Evolutionary conservation across 1,284 basidiomycete species (phyloP).

Genomic region (Boletus mariae): DNA sequence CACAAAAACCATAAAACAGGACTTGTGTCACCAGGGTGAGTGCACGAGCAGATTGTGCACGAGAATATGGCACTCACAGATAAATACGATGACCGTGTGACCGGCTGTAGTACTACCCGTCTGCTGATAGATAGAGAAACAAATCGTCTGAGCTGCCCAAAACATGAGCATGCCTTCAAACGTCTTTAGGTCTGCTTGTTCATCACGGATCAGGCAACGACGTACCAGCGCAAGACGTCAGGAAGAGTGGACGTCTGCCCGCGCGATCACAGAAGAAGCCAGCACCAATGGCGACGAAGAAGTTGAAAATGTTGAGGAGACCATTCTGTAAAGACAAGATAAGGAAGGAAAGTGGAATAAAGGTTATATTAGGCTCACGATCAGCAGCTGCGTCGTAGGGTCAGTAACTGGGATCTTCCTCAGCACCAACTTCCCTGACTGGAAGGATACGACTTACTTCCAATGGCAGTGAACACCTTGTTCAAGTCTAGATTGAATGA

Average conservation of each 20-base stretch:
- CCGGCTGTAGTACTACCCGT: conserved; percentile 41
- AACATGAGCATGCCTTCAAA: conserved; percentile 53
- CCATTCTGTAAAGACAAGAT: conserved; percentile 38
- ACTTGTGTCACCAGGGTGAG: conserved; percentile 29
- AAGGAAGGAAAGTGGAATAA: not conserved
- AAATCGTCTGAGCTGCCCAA: conserved; percentile 68
- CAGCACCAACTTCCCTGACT: not conserved
- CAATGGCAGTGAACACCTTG: conserved; percentile 54
- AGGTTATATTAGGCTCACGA: conserved; percentile 27
- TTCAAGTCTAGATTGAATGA: conserved; percentile 37
- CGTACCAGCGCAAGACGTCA: conserved; percentile 23
- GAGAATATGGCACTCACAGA: conserved; percentile 35
- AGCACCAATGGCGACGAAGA: conserved; percentile 46
- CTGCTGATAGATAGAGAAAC: conserved; percentile 55
- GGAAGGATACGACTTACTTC: not conserved
- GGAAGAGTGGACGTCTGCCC: conserved; percentile 53
- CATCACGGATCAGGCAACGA: no score
- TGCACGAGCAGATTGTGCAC: conserved; percentile 40
- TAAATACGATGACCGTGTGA: conserved; percentile 68
- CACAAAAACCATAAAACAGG: conserved; percentile 52
- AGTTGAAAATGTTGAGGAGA: conserved; percentile 52
- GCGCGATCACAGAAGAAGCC: conserved; percentile 47
- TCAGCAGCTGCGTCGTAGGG: conserved; percentile 43
- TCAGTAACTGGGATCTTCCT: conserved; percentile 9
- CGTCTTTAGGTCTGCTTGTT: not conserved